Conservation (phyloP, 2,329 filamentous ascomycete genomes). For the Claviceps sp. region DNA sequence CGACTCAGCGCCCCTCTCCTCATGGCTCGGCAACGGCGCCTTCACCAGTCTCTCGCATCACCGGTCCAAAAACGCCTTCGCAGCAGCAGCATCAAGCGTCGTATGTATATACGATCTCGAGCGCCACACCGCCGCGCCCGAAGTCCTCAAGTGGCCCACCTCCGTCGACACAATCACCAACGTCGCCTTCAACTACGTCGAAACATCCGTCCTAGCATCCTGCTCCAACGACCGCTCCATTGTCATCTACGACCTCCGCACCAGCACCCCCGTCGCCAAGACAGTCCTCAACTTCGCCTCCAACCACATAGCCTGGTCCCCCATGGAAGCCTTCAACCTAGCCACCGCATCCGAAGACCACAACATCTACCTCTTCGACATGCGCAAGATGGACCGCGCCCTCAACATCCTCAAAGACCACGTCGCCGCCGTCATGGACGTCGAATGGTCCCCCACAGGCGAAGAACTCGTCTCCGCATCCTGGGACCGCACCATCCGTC, state of each 20-base stretch:
- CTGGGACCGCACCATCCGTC: slow-evolving; percentile 70
- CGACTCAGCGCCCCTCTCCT: slow-evolving; percentile 60
- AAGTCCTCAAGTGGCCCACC: slow-evolving; percentile 78
- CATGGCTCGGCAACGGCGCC: slow-evolving; percentile 70
- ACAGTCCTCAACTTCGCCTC: slow-evolving; percentile 69
- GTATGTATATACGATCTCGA: slow-evolving; percentile 86
- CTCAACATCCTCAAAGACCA: slow-evolving; percentile 85
- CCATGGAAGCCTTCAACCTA: slow-evolving; percentile 93
- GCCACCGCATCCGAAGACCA: slow-evolving; percentile 91
- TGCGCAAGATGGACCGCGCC: slow-evolving; percentile 76
- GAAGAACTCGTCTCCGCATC: slow-evolving; percentile 85
- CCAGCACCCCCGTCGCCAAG: slow-evolving; percentile 68
- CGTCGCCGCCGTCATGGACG: slow-evolving; percentile 84
- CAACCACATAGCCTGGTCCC: slow-evolving; percentile 84
- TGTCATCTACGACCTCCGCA: slow-evolving; percentile 85
- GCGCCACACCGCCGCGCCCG: slow-evolving; percentile 64
- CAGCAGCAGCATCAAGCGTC: slow-evolving; percentile 60
- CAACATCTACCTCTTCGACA: slow-evolving; percentile 80
- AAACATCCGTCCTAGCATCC: slow-evolving; percentile 81
- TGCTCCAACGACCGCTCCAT: slow-evolving; percentile 75
- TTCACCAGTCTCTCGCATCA: slow-evolving; percentile 82
- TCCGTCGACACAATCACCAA: slow-evolving; percentile 80
- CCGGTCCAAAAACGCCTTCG: slow-evolving; percentile 64
- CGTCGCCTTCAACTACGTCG: slow-evolving; percentile 82
- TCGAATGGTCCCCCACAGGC: slow-evolving; percentile 89